Evolutionary conservation across 805 yeast species (phyloP), one percentile per base, ranked within the genome.

Genomic region (Kockiozyma suomiensis): DNA sequence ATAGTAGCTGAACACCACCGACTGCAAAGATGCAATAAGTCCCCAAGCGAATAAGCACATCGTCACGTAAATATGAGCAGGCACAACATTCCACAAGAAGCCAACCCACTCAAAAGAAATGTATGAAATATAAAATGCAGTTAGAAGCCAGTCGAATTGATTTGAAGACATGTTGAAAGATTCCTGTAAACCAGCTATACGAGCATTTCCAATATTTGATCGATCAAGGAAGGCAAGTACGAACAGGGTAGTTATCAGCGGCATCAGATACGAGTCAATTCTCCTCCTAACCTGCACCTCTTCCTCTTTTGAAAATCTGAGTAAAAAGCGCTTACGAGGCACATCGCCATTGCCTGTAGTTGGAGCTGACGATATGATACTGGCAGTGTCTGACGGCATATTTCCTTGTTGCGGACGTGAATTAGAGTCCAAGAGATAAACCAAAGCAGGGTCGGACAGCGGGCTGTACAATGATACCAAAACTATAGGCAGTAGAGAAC

Each of bases 201-300:
- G 76, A 8, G 86, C 86, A 67, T 83, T 83, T 65, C 86, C 86
- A 55, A 83, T 81, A 67, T 82, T 83, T 13, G 85, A 80, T 60
- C 82, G 76, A 70, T 83, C 87, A 57, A 83, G 71, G 33, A 80
- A 79, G 53, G 79, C 78, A 63, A 79, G 76, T 26, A 81, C 70
- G 60, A 80, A 80, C 75, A 79, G 72, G 21, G 76, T 46, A 15
- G 81, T 76, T 45, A 79, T 72, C 49, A 77, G 67, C 1, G 83
- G 84, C 68, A 68, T 64, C 26, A 67, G 45, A 42, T 64, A 52
- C 25, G 56, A 26, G 58, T 68, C 70, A 23, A 68, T 33, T 53
- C 59, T 66, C 26, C 62, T 23, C 35, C 63, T 33, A 25, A 68
- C 51, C 25, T 43, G 23, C 28, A 32, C 46, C 40, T 64, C 67